phyloP scores from a whole-genome alignment of 345 rosid genomes.

The Isatis tinctoria region DNA sequence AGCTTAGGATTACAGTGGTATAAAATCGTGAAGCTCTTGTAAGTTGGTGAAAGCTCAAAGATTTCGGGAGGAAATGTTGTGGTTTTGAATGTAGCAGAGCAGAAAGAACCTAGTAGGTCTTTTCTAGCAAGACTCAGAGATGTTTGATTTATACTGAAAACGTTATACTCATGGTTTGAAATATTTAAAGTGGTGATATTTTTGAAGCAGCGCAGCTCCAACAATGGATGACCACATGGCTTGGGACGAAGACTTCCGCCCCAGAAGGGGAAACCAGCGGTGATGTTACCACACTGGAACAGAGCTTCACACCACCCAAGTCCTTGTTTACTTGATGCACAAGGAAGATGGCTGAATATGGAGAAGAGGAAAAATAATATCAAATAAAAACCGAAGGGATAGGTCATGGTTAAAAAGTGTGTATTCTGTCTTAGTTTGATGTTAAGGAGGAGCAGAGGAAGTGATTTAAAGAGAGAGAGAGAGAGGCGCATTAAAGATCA shows the following conservation, averaged over 20 bases:
- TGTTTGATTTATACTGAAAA: not conserved
- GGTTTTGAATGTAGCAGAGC: not conserved
- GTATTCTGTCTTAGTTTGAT: not conserved
- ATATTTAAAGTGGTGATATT: not conserved
- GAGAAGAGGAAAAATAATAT: not conserved
- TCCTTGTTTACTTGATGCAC: not conserved
- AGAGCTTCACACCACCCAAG: not conserved
- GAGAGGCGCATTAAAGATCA: not conserved
- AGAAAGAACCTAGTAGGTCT: not conserved
- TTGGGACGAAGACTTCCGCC: not conserved
- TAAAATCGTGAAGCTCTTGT: not conserved
- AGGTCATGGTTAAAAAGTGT: not conserved
- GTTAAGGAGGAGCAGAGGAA: not conserved
- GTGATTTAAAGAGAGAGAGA: not conserved
- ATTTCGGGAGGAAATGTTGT: not conserved
- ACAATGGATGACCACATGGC: conserved; percentile 27
- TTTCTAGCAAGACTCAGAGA: conserved; percentile 20
- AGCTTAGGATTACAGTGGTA: conserved; percentile 15
- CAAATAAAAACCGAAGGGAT: not conserved
- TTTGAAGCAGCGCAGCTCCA: conserved; percentile 30
- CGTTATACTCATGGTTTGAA: not conserved
- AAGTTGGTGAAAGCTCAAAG: not conserved
- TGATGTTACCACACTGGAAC: conserved; percentile 34
- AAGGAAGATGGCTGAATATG: not conserved
- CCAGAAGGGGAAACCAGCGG: conserved; percentile 39